A percentile compares a stretch with the other conserved stretches of the same genome.
Conservation (phyloP, 768 basidiomycete species). For the Collybia nuda region DNA sequence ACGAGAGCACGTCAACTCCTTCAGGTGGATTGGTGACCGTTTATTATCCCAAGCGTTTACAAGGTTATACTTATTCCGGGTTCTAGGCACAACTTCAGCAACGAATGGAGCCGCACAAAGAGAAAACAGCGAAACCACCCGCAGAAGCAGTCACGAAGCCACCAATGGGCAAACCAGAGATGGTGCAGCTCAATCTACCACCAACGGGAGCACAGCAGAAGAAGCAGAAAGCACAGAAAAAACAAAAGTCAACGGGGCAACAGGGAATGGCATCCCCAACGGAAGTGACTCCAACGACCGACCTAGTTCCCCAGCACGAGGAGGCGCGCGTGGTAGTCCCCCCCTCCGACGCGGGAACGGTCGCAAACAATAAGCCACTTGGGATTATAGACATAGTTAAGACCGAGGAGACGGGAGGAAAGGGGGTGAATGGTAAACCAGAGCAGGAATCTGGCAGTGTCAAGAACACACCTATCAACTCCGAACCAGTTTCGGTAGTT, state of each 20-base stretch:
- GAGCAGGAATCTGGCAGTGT: no score
- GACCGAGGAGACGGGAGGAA: no score
- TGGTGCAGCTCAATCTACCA: neutral
- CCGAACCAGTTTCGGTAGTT: no score
- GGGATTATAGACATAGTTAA: no score
- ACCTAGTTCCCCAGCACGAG: no score
- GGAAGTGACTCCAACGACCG: neutral
- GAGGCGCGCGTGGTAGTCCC: no score
- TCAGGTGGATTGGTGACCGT: constrained; percentile 20
- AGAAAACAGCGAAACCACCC: neutral
- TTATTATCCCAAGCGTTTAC: neutral
- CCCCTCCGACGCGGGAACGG: no score
- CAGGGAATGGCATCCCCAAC: neutral
- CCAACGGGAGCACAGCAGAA: constrained; percentile 1
- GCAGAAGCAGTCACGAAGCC: neutral
- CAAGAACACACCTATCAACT: no score
- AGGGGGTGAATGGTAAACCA: no score
- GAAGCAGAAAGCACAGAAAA: neutral
- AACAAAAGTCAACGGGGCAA: neutral
- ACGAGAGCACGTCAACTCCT: constrained; percentile 5
- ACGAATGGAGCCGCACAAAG: neutral
- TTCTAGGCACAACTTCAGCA: neutral
- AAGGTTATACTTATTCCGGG: constrained; percentile 3
- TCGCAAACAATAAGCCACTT: no score
- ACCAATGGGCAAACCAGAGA: neutral